phyloP scores from a whole-genome alignment of 2,329 filamentous ascomycete genomes.

The Phialophora tarda region DNA sequence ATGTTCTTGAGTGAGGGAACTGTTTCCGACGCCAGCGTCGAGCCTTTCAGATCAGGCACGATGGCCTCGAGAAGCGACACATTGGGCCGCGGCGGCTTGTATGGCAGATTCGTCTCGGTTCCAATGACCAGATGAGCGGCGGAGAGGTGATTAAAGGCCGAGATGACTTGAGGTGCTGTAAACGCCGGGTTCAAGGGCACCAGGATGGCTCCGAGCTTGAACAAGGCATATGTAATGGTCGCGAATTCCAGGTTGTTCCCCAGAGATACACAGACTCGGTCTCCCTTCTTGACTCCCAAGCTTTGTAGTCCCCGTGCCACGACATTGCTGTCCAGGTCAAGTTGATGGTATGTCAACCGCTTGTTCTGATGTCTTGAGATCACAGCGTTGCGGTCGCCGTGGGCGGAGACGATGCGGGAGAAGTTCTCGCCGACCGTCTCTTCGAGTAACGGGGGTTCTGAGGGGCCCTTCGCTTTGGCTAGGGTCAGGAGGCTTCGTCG shows the following conservation, averaged over 20 bases:
- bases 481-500: constrained; percentile 33
- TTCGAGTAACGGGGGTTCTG: constrained; percentile 52
- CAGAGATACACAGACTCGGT: constrained; percentile 82
- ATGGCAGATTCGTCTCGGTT: constrained; percentile 82
- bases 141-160: constrained; percentile 77
- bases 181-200: constrained; percentile 95
- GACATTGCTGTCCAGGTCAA: constrained; percentile 63
- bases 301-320: constrained; percentile 38
- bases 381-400: constrained; percentile 60
- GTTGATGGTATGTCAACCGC: constrained; percentile 72
- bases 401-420: constrained; percentile 48
- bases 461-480: constrained; percentile 34
- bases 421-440: constrained; percentile 56
- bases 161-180: constrained; percentile 75
- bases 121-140: constrained; percentile 79
- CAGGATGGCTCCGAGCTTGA: constrained; percentile 91
- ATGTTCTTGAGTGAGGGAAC: constrained; percentile 74
- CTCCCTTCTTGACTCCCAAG: constrained; percentile 45
- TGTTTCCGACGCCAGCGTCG: constrained; percentile 57
- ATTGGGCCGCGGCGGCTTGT: constrained; percentile 66
- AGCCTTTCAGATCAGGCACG: constrained; percentile 53
- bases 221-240: constrained; percentile 78
- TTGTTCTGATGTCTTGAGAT: constrained; percentile 67
- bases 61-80: constrained; percentile 62
- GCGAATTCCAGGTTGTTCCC: constrained; percentile 87